Evolutionary conservation across 139 green algal genomes (phyloP).

Genomic region (Diplosphaera chodatii): DNA sequence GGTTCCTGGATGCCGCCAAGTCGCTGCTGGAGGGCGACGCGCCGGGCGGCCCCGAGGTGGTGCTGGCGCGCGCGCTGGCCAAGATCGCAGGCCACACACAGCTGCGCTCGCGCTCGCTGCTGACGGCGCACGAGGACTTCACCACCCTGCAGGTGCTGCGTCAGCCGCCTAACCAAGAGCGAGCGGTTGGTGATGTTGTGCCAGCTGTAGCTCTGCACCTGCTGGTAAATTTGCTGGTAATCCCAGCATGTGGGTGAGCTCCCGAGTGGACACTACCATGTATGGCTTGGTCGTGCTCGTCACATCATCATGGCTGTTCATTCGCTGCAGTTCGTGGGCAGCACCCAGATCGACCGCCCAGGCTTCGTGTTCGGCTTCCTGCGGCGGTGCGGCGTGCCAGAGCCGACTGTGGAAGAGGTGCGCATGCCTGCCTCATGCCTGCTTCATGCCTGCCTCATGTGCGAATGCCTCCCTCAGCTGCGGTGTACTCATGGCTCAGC

Average conservation of each 20-base stretch:
- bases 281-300: no score
- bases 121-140: constrained; percentile 81
- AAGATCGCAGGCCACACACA: constrained; percentile 80
- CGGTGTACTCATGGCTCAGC: no score
- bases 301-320: no score
- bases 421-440: neutral
- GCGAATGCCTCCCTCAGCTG: no score
- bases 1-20: constrained; percentile 44
- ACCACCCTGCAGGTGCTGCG: constrained; percentile 50
- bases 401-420: constrained; percentile 54
- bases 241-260: no score
- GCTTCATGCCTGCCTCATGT: neutral
- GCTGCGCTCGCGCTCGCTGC: constrained; percentile 68
- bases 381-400: constrained; percentile 45
- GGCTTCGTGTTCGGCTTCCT: constrained; percentile 74
- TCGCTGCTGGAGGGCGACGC: constrained; percentile 44
- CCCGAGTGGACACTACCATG: no score
- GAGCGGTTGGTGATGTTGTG: no score
- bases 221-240: no score
- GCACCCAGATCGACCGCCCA: constrained; percentile 25
- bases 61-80: constrained; percentile 79
- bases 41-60: constrained; percentile 41
- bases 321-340: constrained; percentile 29
- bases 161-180: no score
- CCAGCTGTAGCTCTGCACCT: no score